A percentile compares a stretch with the other conserved stretches of the same genome.
Conservation (phyloP, 2,329 filamentous ascomycete species). For the Fusarium nygamai region DNA sequence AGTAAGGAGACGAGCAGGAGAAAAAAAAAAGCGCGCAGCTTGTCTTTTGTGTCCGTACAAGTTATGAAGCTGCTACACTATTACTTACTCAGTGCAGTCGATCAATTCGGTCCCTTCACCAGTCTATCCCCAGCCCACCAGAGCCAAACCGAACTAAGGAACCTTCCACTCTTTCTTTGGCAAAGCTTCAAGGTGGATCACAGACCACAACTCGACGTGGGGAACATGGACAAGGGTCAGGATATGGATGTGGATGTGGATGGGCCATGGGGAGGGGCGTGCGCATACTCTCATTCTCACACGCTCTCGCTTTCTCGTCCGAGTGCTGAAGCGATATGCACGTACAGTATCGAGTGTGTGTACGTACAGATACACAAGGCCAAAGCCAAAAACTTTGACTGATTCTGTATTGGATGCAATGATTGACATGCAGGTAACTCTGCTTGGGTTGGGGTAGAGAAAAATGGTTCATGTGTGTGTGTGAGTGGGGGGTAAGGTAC, state of each 20-base stretch:
- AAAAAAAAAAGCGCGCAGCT: constrained; percentile 42
- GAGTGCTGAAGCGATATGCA: neutral
- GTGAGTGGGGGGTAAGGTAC: constrained; percentile 12
- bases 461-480: constrained; percentile 13
- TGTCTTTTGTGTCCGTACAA: constrained; percentile 40
- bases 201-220: constrained; percentile 27
- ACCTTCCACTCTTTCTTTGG: constrained; percentile 15
- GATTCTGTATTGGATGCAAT: constrained; percentile 11
- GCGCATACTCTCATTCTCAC: constrained; percentile 10
- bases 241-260: constrained; percentile 13
- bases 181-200: constrained; percentile 21
- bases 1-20: constrained; percentile 14
- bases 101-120: constrained; percentile 34
- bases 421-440: constrained; percentile 14
- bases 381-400: constrained; percentile 15
- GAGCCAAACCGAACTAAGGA: constrained; percentile 35
- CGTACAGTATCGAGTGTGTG: neutral
- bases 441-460: constrained; percentile 18
- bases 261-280: constrained; percentile 32
- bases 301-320: neutral
- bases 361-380: constrained; percentile 19
- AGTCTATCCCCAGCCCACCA: constrained; percentile 28
- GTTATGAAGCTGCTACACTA: constrained; percentile 40
- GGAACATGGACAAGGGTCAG: constrained; percentile 27
- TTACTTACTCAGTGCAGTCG: constrained; percentile 17